These are phyloP conservation scores for Gautieria morchelliformis DNA, from an alignment of 768 basidiomycete genomes.

Conservation along the genomic window DNA sequence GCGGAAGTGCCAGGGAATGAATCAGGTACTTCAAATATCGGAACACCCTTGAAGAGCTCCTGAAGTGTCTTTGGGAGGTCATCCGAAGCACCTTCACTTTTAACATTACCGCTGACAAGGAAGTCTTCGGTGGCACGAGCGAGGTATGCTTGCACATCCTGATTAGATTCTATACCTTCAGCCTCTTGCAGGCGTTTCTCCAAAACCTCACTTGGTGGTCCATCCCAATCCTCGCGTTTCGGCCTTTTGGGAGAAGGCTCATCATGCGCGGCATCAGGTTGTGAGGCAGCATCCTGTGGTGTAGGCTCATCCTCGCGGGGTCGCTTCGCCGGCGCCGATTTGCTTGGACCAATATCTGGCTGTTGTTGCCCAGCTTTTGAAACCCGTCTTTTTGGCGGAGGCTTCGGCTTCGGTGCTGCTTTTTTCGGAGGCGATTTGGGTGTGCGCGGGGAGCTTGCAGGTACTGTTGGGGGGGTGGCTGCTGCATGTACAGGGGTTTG, in stretches of 20 bases:
- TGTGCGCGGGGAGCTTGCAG: constrained; percentile 42
- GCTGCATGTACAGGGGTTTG: constrained; percentile 5
- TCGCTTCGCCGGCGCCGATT: constrained; percentile 28
- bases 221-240: constrained; percentile 61
- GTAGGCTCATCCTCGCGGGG: constrained; percentile 42
- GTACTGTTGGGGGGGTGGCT: constrained; percentile 7
- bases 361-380: constrained; percentile 18
- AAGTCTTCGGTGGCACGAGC: constrained; percentile 37
- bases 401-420: constrained; percentile 10
- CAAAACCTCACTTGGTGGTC: constrained; percentile 42
- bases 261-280: constrained; percentile 24
- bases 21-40: constrained; percentile 18
- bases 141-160: constrained; percentile 54
- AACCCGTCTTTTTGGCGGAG: neutral
- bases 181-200: constrained; percentile 29
- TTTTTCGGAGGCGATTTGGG: constrained; percentile 66
- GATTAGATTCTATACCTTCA: constrained; percentile 50
- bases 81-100: constrained; percentile 12
- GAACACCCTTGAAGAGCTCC: neutral
- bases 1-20: constrained; percentile 16
- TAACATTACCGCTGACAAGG: constrained; percentile 31
- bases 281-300: constrained; percentile 6
- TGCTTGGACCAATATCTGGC: constrained; percentile 9
- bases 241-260: constrained; percentile 63
- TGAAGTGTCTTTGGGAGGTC: constrained; percentile 1